Base-by-base conservation (phyloP, 1,284 basidiomycete genomes). In the Melampsora abietis-canadensis region DNA sequence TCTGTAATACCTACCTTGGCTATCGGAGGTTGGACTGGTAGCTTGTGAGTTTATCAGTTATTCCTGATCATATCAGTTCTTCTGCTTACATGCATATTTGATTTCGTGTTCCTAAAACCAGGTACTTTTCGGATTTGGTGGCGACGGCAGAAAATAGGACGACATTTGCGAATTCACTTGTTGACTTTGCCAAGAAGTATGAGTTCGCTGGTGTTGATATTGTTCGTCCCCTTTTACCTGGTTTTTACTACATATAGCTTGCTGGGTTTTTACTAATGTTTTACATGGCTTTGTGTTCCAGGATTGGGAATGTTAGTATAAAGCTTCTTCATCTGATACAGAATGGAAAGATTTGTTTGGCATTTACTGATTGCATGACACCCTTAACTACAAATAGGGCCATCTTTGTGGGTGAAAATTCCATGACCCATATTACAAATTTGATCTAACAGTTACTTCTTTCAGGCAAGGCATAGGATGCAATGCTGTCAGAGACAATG, bases 231-330 rank as follows among this genome's bases (percentile, higher is more conserved):
- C 15, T 44, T 4, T 15, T 15, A 15, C 5, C 17, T 17, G 14
- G 44, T 15, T 15, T 44, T 44, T 14, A 44, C 14, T 44, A 44
- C 1, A 44, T 15, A 44, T 44, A 1, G 6, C 17, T 44, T 44
- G 15, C 17, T 17, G 44, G 15, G 12, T 44, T 44, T 14, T 44
- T 44, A 44, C 44, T 44, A 4, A 44, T 44, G 15, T 44, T 44
- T 44, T 44, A 44, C 44, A 44, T 44, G 14, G 44, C 1, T 44
- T 44, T 5, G 44, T 44, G 15, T 44, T 15, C 17, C 44, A 44
- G 46, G 70, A 74, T 60, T 74, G 70, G 70, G 70, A 74, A 74
- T 74, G 70, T 74, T 60, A 66, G 70, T 37, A 19, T 31, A n/a
- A 34, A 7, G 37, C 15, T n/a, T 65, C 27, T 34, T 15, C 21